phyloP scores from a whole-genome alignment of 78 protist species.

The Planoprotostelium fungivorum region DNA sequence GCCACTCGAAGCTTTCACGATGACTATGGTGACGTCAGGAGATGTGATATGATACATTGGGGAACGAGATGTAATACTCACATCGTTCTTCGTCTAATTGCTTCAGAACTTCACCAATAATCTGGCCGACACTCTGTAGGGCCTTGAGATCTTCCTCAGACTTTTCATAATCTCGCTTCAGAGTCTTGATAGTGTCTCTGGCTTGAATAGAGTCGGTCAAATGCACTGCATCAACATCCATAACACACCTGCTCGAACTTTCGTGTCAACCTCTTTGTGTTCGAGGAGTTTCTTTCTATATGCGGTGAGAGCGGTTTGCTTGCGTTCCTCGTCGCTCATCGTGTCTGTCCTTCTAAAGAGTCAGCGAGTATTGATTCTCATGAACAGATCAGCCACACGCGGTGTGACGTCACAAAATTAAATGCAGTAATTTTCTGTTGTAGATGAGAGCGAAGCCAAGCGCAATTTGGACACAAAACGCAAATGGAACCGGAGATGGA shows the following conservation, averaged over 20 bases:
- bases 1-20: slow-evolving; percentile 97
- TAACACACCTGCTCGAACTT: not conserved
- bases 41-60: not conserved
- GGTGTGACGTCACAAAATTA: no score
- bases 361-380: no score
- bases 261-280: not conserved
- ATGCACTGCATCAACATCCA: not conserved
- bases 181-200: slow-evolving; percentile 39
- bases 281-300: not conserved
- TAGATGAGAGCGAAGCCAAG: no score
- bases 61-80: slow-evolving; percentile 24
- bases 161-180: slow-evolving; percentile 78
- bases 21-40: slow-evolving; percentile 47
- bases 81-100: slow-evolving; percentile 95
- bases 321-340: not conserved
- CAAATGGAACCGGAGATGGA: no score
- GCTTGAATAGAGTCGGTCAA: not conserved
- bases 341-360: no score
- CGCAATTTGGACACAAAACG: no score
- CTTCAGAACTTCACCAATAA: slow-evolving; percentile 97
- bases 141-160: slow-evolving; percentile 96
- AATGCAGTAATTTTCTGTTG: no score
- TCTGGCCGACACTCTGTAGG: slow-evolving; percentile 96
- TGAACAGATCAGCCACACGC: no score
- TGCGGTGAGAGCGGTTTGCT: not conserved